Base-by-base conservation (phyloP, 192 early-diverging fungal species). In the Entophlyctis helioformis region DNA sequence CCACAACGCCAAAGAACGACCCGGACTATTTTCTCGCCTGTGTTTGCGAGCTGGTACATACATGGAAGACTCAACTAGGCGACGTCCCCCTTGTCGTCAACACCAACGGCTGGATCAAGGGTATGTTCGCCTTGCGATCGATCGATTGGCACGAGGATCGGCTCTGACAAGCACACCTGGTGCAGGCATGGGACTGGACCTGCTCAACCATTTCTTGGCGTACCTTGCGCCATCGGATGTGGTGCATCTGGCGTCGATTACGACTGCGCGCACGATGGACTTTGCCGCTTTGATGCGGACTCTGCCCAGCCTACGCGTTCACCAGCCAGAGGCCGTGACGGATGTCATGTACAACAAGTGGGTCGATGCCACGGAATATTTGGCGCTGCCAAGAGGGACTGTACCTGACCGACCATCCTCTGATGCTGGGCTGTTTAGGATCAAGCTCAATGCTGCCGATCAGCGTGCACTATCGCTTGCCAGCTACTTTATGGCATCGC, bases 51-150 rank as follows among this genome's bases (percentile, higher is more conserved):
- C 60, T 98, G 31, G 53, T 78, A 4, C 51, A 58, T 19, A 59
- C 69, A 15, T 95, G 81, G 47, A 50, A 67, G 15, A 42, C 54
- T 16, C 64, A 81, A 39, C 13, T 68, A 34, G 2, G 46, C 12
- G 39, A 37, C 12, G 44, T 90, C 26, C 91, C 94, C 2, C 60
- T 98, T n/a, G 75, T 98, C 8, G 75, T 98, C 29, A 98, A 98
- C 59, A 96, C 90, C 1, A 83, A 89, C 48, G 94, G 94, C 0
- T 98, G 91, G 90, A 65, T 86, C 28, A 89, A 81, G 56, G 91
- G 82, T 76, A 39, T 41, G 23, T 53, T 18, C 13, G 9, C n/a
- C n/a, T n/a, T n/a, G n/a, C n/a, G n/a, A n/a, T n/a, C n/a, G n/a
- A n/a, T n/a, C n/a, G n/a, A n/a, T n/a, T n/a, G n/a, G n/a, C n/a